Evolutionary conservation across 768 basidiomycete genomes (phyloP).

Genomic region (Pisolithus albus): DNA sequence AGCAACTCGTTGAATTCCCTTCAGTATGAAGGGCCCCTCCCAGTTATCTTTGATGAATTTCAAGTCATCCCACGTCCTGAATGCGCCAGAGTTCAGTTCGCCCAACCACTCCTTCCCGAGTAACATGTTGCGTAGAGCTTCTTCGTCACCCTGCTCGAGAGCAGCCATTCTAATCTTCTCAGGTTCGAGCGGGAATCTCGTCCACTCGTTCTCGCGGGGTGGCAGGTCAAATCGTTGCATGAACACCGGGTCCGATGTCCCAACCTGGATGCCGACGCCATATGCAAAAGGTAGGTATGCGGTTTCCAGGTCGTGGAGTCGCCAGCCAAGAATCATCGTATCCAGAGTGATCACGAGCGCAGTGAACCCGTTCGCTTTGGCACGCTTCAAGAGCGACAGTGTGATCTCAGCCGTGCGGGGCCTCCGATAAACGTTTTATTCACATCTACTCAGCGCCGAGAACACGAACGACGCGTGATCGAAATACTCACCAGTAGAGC

Average conservation of each 20-base stretch:
- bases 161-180: conserved; percentile 35
- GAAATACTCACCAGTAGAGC: conserved; percentile 57
- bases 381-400: conserved; percentile 57
- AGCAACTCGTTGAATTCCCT: conserved; percentile 64
- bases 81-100: conserved; percentile 57
- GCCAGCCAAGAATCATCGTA: conserved; percentile 67
- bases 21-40: conserved; percentile 72
- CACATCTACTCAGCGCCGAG: not conserved
- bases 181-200: conserved; percentile 57
- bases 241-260: conserved; percentile 70
- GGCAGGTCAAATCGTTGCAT: conserved; percentile 51
- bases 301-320: conserved; percentile 63
- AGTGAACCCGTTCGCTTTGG: conserved; percentile 58
- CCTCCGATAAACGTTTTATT: conserved; percentile 32
- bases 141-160: conserved; percentile 41
- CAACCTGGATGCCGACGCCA: conserved; percentile 61
- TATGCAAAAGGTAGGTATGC: conserved; percentile 62
- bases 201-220: conserved; percentile 31
- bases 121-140: conserved; percentile 31
- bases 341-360: conserved; percentile 77
- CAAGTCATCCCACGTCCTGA: conserved; percentile 65
- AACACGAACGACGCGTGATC: not conserved
- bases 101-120: conserved; percentile 59
- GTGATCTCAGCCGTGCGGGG: conserved; percentile 54
- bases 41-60: conserved; percentile 63